Conservation (phyloP, 495 filamentous ascomycete genomes). For the Friedmanniomyces simplex region DNA sequence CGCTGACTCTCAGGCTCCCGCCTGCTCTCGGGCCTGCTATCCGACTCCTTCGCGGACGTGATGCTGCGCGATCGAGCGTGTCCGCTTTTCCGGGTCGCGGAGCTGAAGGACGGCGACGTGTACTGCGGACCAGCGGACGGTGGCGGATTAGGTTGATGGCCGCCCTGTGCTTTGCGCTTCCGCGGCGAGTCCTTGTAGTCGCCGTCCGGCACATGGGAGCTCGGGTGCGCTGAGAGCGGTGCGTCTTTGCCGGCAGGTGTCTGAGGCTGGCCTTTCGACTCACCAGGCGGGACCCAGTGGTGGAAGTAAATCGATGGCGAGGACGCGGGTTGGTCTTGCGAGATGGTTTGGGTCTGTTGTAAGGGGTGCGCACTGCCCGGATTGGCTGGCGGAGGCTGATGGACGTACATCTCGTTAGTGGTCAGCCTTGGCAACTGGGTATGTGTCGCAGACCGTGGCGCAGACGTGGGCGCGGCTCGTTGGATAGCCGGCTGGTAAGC, state of each 20-base stretch:
- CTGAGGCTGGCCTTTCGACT: conserved; percentile 34
- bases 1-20: conserved; percentile 5
- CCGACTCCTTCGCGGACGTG: conserved; percentile 5
- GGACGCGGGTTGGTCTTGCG: conserved; percentile 45
- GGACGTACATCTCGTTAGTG: conserved; percentile 48
- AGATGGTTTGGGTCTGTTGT: conserved; percentile 38
- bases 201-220: conserved; percentile 39
- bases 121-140: conserved; percentile 35
- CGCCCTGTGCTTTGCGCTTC: conserved; percentile 61
- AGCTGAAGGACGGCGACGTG: conserved; percentile 39
- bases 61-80: conserved; percentile 13
- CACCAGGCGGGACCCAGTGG: conserved; percentile 72
- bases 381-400: conserved; percentile 37
- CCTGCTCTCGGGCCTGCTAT: conserved; percentile 7
- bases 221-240: conserved; percentile 45
- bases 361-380: conserved; percentile 34
- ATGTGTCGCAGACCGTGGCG: conserved; percentile 28
- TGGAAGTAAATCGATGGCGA: conserved; percentile 78
- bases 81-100: conserved; percentile 15
- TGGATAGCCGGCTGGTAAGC: conserved; percentile 10
- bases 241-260: conserved; percentile 47
- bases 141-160: conserved; percentile 47
- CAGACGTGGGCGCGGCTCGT: conserved; percentile 22
- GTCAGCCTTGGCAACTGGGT: conserved; percentile 44
- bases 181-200: conserved; percentile 54